Evolutionary conservation across 495 filamentous ascomycete species (phyloP), one percentile per base, ranked within the genome.

Genomic region (Penicillium ochrochloron): DNA sequence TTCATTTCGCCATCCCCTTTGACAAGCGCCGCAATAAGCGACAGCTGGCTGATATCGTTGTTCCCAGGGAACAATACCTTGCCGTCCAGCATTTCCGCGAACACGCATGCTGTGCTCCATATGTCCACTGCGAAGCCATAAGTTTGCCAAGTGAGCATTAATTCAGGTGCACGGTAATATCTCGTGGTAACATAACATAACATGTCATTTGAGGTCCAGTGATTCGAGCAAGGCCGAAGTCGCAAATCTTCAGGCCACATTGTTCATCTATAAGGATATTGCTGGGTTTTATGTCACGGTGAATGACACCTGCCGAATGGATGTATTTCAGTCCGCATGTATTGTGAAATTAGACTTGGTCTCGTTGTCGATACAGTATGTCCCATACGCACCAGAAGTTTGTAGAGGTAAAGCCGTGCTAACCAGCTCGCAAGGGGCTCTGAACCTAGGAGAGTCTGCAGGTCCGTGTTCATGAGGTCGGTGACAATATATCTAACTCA

Each of bases 121-220:
- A 97, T 94, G 78, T 97, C 93, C 29, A 97, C 93, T 80, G 95
- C 91, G 39, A 95, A 90, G 69, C 94, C 91, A 79, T 97, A 97
- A 76, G 95, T 94, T 76, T 96, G 93, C 93, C 93, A 96, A 23
- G 92, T 96, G 68, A 97, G 90, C 93, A 97, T 96, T n/a, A n/a
- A n/a, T 78, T 97, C 93, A 5, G 93, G 93, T 5, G 93, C 93
- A 48, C 93, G 86, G 80, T 97, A 97, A 80, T 96, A 96, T 81
- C 93, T 84, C 52, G 93, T 97, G 35, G 93, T n/a, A n/a, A n/a
- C n/a, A n/a, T 94, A 53, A 97, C 93, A 70, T 97, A 97, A 72
- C 93, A 93, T 33, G 93, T 97, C 93, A 97, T 97, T 76, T 96
- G 92, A n/a, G 92, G 91, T 67, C 96, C 93, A 73, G 95, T 92